These are phyloP conservation scores for Epichloe sibirici DNA, from an alignment of 2,329 filamentous ascomycete genomes.

Conservation along the genomic window DNA sequence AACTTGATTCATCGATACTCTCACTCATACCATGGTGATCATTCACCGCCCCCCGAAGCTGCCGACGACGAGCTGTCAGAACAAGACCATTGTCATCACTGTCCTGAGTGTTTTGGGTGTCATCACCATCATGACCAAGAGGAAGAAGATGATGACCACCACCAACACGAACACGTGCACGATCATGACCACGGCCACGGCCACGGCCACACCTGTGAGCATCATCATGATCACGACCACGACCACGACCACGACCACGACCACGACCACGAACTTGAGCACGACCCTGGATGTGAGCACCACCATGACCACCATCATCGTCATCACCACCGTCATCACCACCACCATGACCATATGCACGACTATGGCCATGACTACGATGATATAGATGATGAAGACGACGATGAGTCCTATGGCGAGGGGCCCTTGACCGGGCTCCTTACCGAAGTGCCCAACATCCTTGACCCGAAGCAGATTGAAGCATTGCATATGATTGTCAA, in stretches of 20 bases:
- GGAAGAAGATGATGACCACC: slow-evolving; percentile 7
- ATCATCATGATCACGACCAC: slow-evolving; percentile 20
- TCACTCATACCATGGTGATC: slow-evolving; percentile 29
- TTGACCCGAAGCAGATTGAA: slow-evolving; percentile 91
- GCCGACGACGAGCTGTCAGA: slow-evolving; percentile 28
- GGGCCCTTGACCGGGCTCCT: slow-evolving; percentile 72
- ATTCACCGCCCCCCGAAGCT: slow-evolving; percentile 23
- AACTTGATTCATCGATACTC: slow-evolving; percentile 46
- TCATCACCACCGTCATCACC: slow-evolving; percentile 25
- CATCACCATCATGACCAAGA: slow-evolving; percentile 20
- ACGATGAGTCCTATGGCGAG: slow-evolving; percentile 69
- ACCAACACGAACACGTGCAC: slow-evolving; percentile 11
- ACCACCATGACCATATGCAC: slow-evolving; percentile 23
- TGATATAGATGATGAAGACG: slow-evolving; percentile 53
- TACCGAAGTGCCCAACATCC: slow-evolving; percentile 86
- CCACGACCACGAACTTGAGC: slow-evolving; percentile 18
- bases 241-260: slow-evolving; percentile 18
- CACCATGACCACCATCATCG: slow-evolving; percentile 15
- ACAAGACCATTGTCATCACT: slow-evolving; percentile 24
- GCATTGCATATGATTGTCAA: slow-evolving; percentile 96
- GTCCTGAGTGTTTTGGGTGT: slow-evolving; percentile 17
- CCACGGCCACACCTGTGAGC: slow-evolving; percentile 14
- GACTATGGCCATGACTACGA: slow-evolving; percentile 34
- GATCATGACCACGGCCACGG: slow-evolving; percentile 12
- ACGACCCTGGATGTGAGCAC: slow-evolving; percentile 20